phyloP scores from a whole-genome alignment of 2,329 filamentous ascomycete genomes.

The Spiromastix sp. region DNA sequence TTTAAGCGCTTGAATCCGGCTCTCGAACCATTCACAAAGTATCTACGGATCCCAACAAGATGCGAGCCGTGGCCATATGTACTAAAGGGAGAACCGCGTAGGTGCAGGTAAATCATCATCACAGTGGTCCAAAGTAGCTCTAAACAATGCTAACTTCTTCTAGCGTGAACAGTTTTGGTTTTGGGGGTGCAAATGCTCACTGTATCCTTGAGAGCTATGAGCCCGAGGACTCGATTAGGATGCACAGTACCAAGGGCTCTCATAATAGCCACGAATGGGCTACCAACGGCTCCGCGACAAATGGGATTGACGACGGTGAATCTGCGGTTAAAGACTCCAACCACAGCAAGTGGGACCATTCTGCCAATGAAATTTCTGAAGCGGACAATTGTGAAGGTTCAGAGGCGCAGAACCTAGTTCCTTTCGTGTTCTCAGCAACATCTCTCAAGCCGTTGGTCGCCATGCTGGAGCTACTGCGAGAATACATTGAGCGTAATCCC shows the following conservation, averaged over 20 bases:
- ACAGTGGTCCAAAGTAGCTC: too few relatives aligned
- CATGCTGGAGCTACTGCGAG: conserved; percentile 4
- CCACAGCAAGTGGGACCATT: too few relatives aligned
- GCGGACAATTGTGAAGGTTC: neutral
- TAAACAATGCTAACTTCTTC: too few relatives aligned
- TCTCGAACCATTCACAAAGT: conserved; percentile 11
- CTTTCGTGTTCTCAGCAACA: conserved; percentile 11
- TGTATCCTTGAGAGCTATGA: neutral
- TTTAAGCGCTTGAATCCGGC: conserved; percentile 12
- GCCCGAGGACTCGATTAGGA: too few relatives aligned
- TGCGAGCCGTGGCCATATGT: neutral
- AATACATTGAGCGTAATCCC: conserved; percentile 5
- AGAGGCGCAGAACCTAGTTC: conserved; percentile 4
- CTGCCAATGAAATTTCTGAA: neutral
- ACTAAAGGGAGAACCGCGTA: neutral
- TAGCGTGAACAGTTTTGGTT: neutral
- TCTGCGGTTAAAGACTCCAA: too few relatives aligned
- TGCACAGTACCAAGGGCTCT: too few relatives aligned
- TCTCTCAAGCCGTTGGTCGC: conserved; percentile 8
- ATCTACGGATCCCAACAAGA: neutral
- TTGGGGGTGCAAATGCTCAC: neutral
- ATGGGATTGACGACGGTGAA: too few relatives aligned
- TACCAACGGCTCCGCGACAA: too few relatives aligned
- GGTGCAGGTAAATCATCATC: too few relatives aligned
- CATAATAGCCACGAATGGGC: too few relatives aligned